Conservation (phyloP, 345 rosid genomes). For the Barbarea vulgaris region DNA sequence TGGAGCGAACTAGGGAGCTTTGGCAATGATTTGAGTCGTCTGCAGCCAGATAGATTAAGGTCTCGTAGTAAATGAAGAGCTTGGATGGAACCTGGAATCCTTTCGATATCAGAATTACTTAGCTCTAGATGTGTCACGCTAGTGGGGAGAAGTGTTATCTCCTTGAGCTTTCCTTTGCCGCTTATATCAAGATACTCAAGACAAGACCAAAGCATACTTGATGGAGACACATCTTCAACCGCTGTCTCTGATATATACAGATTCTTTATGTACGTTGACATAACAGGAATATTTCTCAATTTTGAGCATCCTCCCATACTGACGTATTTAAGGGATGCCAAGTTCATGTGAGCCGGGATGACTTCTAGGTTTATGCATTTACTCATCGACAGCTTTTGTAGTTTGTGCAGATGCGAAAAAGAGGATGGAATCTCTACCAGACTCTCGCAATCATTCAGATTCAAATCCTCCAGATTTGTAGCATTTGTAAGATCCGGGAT, state of each 20-base stretch:
- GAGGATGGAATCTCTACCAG: conserved; percentile 28
- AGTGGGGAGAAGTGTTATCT: not conserved
- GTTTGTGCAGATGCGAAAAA: not conserved
- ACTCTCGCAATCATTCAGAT: conserved; percentile 9
- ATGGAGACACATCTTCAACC: not conserved
- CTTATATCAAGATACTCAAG: accelerated
- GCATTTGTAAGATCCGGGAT: conserved; percentile 34
- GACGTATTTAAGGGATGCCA: not conserved
- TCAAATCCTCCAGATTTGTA: not conserved
- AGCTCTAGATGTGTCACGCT: accelerated
- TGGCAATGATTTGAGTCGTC: not conserved
- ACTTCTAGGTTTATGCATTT: conserved; percentile 1
- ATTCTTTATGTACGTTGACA: not conserved
- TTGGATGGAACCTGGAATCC: not conserved
- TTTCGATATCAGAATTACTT: not conserved
- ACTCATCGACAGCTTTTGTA: not conserved
- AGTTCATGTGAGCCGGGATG: not conserved
- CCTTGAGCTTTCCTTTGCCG: not conserved
- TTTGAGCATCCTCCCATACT: not conserved
- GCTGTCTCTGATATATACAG: not conserved
- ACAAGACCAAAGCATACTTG: not conserved
- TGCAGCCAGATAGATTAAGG: not conserved
- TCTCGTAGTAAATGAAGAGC: accelerated
- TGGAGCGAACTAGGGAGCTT: not conserved
- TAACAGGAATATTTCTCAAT: conserved; percentile 9